Conservation (phyloP, 768 basidiomycete species). For the Dendrothele bispora region DNA sequence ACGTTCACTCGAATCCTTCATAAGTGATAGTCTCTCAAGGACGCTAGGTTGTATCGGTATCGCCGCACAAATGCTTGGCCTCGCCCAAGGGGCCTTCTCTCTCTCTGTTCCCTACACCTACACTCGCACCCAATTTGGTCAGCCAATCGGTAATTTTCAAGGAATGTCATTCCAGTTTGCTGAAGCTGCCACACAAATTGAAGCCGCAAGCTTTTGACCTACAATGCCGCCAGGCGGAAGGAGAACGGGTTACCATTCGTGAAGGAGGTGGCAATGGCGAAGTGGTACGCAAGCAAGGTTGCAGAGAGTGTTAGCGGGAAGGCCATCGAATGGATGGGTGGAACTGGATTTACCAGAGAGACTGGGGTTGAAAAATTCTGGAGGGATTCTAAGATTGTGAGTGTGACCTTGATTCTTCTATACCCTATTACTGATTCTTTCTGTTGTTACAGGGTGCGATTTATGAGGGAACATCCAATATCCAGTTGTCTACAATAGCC, state of each 20-base stretch:
- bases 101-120: conserved; percentile 95
- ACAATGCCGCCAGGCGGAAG: conserved; percentile 94
- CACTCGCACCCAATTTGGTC: conserved; percentile 92
- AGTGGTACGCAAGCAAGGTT: conserved; percentile 86
- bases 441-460: conserved; percentile 68
- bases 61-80: conserved; percentile 97
- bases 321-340: conserved; percentile 97
- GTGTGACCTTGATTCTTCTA: conserved; percentile 23
- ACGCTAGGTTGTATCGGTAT: conserved; percentile 85
- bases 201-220: conserved; percentile 89
- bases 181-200: conserved; percentile 85
- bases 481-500: conserved; percentile 94
- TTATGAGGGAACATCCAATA: conserved; percentile 97
- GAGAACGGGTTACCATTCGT: conserved; percentile 86
- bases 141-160: conserved; percentile 92
- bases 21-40: no score
- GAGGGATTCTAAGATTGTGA: conserved; percentile 94
- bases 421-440: neutral
- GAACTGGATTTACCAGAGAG: conserved; percentile 90
- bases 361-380: conserved; percentile 96
- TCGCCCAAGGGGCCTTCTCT: conserved; percentile 96
- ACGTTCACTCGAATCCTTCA: neutral
- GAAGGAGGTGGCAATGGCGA: conserved; percentile 98
- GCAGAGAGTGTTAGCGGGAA: conserved; percentile 85
- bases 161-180: conserved; percentile 96